Base-by-base conservation (phyloP, 805 yeast genomes). In the Cyberlindnera sargentensis region DNA sequence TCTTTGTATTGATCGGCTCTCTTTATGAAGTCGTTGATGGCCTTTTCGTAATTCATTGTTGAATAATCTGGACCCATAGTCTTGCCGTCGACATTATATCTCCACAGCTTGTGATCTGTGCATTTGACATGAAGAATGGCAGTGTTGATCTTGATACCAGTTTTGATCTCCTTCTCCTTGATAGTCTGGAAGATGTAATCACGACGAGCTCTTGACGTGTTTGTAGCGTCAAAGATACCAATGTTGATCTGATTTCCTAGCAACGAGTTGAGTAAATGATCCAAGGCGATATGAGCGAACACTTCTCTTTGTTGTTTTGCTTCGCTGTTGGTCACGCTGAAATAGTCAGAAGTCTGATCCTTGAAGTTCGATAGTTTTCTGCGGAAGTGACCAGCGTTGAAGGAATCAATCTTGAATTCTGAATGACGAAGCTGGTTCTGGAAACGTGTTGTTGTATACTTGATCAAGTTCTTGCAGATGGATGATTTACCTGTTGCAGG, bases 401-500 rank as follows among this genome's bases (percentile, higher is more conserved):
- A 84, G 5, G 80, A 80, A 35, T 58, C 57, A 37, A 67, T 64
- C 33, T 67, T 62, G 46, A 66, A 47, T 34, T 52, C 46, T 5
- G 40, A 8, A 40, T 47, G 9, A 39, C 43, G 20, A 11, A 47
- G 44, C 8, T 43, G 37, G 9, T 37, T 31, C 5, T 46, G 33
- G 36, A 55, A 47, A 11, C 34, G 23, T 6, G 29, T 9, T 3
- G 83, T 61, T 62, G 71, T 78, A 74, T 75, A 67, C 64, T 78
- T 58, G 66, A 72, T 67, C 70, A 84, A 54, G 53, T 81, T 81
- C 47, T 76, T 77, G 30, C 89, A 80, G 41, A 83, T 75, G 47
- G 85, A 80, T 3, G 86, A 79, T 58, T 84, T 84, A 6, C 91
- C 91, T 40, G 84, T 66, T 1, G 91, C 91, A 1, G 91, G 91